Percentiles rank a stretch among this genome's conserved stretches.
These are phyloP conservation scores for Cornus florida DNA, from an alignment of 148 eudicot genomes.

Conservation along the genomic window DNA sequence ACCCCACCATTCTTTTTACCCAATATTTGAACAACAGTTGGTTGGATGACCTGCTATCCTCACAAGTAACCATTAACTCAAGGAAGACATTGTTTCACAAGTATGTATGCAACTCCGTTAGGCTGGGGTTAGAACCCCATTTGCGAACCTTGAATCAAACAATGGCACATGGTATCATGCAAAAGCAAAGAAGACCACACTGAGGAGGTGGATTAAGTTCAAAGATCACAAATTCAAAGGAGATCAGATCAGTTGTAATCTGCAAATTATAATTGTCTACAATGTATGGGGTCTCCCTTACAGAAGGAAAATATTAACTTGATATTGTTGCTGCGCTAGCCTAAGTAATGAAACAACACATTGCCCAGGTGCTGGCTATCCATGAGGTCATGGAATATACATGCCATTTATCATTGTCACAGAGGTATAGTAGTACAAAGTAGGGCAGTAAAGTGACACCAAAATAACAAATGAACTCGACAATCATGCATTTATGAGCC, in stretches of 20 bases:
- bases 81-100: background rate
- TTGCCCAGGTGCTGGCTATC: no score
- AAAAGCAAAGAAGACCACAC: background rate
- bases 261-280: no score
- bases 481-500: no score
- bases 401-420: no score
- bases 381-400: no score
- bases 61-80: background rate
- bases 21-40: background rate
- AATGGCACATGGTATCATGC: background rate
- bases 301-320: background rate
- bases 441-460: no score
- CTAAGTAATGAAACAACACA: background rate
- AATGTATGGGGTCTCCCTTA: background rate
- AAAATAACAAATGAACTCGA: no score
- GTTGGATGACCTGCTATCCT: constrained; percentile 2
- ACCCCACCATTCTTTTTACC: no score
- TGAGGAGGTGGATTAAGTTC: background rate
- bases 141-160: background rate
- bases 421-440: no score
- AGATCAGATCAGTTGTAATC: background rate
- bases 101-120: background rate
- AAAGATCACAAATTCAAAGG: background rate
- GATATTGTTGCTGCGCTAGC: background rate
- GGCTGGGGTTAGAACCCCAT: background rate